phyloP scores from a whole-genome alignment of 2,329 filamentous ascomycete species.

The Ophiobolus disseminans region DNA sequence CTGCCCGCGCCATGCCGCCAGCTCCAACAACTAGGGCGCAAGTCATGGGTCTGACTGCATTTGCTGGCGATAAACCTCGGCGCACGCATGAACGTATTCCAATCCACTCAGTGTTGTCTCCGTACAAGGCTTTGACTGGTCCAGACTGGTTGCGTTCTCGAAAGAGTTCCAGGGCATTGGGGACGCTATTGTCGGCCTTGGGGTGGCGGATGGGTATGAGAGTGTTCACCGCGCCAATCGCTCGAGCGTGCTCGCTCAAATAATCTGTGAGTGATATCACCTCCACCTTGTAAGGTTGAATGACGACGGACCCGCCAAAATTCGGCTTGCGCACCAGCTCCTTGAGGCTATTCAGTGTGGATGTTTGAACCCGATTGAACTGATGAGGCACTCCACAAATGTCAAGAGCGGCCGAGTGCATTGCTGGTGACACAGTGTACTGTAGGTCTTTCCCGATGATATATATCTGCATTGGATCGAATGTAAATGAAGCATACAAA shows the following conservation, averaged over 20 bases:
- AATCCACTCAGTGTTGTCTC: constrained; percentile 84
- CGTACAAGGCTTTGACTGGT: constrained; percentile 72
- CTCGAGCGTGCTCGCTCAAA: constrained; percentile 73
- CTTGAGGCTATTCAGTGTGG: constrained; percentile 68
- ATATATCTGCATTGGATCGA: constrained; percentile 74
- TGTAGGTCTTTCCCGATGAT: constrained; percentile 76
- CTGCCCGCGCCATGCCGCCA: constrained; percentile 79
- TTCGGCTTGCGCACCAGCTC: constrained; percentile 68
- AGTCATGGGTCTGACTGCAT: constrained; percentile 61
- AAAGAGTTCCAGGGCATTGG: constrained; percentile 61
- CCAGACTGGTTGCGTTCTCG: constrained; percentile 69
- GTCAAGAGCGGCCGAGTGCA: constrained; percentile 75
- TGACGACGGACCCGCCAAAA: constrained; percentile 76
- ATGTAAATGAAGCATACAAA: constrained; percentile 70
- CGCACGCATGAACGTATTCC: constrained; percentile 77
- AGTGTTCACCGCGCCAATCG: constrained; percentile 79
- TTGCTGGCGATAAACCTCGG: constrained; percentile 74
- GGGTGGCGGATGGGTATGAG: constrained; percentile 72
- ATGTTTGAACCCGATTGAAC: constrained; percentile 70
- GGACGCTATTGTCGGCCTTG: constrained; percentile 63
- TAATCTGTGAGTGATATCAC: constrained; percentile 70
- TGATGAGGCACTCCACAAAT: constrained; percentile 72
- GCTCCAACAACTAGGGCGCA: constrained; percentile 64
- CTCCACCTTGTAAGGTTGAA: constrained; percentile 76
- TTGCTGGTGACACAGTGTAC: constrained; percentile 77